phyloP scores from a whole-genome alignment of 257 asterid species.

The Nicotiana tabacum region DNA sequence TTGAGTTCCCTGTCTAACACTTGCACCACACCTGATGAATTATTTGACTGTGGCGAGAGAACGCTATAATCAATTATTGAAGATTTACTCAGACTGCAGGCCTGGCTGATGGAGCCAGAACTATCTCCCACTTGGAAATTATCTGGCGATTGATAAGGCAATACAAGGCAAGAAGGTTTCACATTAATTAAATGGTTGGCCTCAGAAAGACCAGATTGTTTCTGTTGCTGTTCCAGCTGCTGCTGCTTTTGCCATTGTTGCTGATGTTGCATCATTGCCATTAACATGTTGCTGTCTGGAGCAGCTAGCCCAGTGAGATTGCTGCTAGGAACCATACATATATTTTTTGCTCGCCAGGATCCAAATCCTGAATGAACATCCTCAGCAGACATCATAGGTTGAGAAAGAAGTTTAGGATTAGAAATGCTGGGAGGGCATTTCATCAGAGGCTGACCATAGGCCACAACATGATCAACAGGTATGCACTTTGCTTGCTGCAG shows the following conservation, averaged over 20 bases:
- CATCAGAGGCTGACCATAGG: slow-evolving; percentile 52
- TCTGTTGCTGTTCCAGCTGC: slow-evolving; percentile 31
- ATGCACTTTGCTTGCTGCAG: slow-evolving; percentile 46
- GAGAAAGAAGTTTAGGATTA: slow-evolving; percentile 41
- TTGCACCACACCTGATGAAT: slow-evolving; percentile 36
- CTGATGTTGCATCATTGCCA: slow-evolving; percentile 42
- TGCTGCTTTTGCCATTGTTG: slow-evolving; percentile 27
- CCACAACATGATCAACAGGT: slow-evolving; percentile 39
- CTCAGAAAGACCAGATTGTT: slow-evolving; percentile 32
- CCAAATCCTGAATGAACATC: slow-evolving; percentile 36
- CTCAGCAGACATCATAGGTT: slow-evolving; percentile 30
- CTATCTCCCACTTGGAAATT: slow-evolving; percentile 43
- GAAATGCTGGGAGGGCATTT: slow-evolving; percentile 46
- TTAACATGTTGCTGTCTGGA: slow-evolving; percentile 31
- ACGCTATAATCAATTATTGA: slow-evolving; percentile 29
- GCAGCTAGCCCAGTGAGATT: slow-evolving; percentile 28
- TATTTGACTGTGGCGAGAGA: slow-evolving; percentile 36
- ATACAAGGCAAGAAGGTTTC: slow-evolving; percentile 74
- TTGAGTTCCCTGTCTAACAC: slow-evolving; percentile 32
- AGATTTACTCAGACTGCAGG: slow-evolving; percentile 30
- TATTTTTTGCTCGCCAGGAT: slow-evolving; percentile 43
- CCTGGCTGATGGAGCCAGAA: slow-evolving; percentile 36
- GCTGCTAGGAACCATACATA: slow-evolving; percentile 28
- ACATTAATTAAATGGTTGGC: slow-evolving; percentile 45
- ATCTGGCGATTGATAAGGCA: slow-evolving; percentile 54